Conservation (phyloP, 129 eudicot genomes). For the Solidago caesia region DNA sequence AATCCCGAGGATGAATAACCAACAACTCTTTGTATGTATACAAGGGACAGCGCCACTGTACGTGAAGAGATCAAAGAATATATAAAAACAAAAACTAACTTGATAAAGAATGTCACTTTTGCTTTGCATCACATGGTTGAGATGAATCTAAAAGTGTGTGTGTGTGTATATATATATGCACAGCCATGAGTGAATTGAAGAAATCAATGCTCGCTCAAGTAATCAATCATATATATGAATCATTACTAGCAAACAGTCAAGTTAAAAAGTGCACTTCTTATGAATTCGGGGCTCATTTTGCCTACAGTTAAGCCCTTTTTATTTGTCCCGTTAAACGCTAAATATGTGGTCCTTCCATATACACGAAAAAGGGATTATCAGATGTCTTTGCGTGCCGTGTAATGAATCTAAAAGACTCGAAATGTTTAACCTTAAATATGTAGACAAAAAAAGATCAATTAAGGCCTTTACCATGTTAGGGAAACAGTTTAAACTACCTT, state of each 20-base stretch:
- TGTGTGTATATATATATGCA: background rate
- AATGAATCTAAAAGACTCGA: background rate
- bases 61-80: background rate
- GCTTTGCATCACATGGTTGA: conserved; percentile 28
- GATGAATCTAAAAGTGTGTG: background rate
- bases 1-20: conserved; percentile 30
- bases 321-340: too few relatives aligned
- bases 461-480: conserved; percentile 4
- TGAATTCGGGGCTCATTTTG: background rate
- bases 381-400: background rate
- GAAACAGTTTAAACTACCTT: background rate
- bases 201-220: conserved; percentile 12
- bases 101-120: conserved; percentile 30
- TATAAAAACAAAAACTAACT: conserved; percentile 9
- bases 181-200: conserved; percentile 1
- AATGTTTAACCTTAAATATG: background rate
- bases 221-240: conserved; percentile 3
- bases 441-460: background rate
- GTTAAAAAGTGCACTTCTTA: background rate
- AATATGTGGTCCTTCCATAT: too few relatives aligned
- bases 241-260: background rate
- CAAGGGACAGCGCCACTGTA: background rate
- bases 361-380: too few relatives aligned
- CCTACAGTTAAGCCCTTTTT: background rate
- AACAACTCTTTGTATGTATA: conserved; percentile 1